Base-by-base conservation (phyloP, 2,329 filamentous ascomycete genomes). In the Diaporthe ilicicola region DNA sequence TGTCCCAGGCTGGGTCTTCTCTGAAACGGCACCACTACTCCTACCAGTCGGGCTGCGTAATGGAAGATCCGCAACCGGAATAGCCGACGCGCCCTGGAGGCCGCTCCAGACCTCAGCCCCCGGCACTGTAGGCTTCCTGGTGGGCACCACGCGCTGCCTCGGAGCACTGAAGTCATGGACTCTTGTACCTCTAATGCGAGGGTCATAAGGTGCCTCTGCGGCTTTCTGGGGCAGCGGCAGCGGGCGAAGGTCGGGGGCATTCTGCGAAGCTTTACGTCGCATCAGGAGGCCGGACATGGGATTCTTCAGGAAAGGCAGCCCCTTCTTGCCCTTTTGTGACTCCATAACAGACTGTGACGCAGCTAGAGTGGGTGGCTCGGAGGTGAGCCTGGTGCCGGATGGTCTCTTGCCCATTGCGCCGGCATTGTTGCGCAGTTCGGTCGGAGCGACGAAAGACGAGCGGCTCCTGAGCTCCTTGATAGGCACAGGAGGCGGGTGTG, bases 121-220 rank as follows among this genome's bases (percentile, higher is more conserved):
- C 7, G 68, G 71, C 12, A 72, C 71, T 1, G 71, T 68, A n/a
- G 62, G 70, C 13, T 69, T 61, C 32, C 61, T 69, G 24, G 67
- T 73, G 27, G 70, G 72, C 4, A 82, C 73, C 34, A 81, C 78
- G 55, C 79, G 84, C 48, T 71, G 65, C 62, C 89, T 82, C 1
- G 89, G 90, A 0, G 88, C 89, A 76, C 89, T 91, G 75, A 91
- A 92, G 78, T 90, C 90, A 77, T 92, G 91, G 62, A 91, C 86
- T 56, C 85, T 84, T 9, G 88, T 92, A 61, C 88, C 91, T 76
- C 85, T 86, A 73, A 92, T 92, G 12, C 89, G 85, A 22, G 90
- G 90, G 75, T 92, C 90, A 74, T 91, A 90, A 24, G 80, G 79
- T 6, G 84, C 83, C 74, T 86, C 85, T 17, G 84, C 83, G 0